Conservation (phyloP, 306 rosid species). For the Lathyrus aphaca region DNA sequence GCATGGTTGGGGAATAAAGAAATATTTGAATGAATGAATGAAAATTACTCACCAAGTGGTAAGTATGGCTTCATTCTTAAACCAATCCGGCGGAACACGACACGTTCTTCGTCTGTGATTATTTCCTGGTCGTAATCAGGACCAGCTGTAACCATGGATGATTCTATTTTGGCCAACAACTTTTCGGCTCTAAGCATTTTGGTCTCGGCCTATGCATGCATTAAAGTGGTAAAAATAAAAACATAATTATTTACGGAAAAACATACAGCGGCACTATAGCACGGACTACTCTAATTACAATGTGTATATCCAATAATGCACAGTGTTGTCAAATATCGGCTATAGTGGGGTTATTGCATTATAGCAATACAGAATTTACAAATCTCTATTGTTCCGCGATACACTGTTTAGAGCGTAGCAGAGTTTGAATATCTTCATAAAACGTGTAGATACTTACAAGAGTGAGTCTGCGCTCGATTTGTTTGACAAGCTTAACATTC, state of each 20-base stretch:
- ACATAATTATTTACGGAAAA: slow-evolving; percentile 22
- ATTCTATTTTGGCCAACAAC: slow-evolving; percentile 80
- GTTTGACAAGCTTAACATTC: slow-evolving; percentile 67
- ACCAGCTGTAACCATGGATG: slow-evolving; percentile 85
- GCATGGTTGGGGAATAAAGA: slow-evolving; percentile 10
- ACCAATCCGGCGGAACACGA: slow-evolving; percentile 91
- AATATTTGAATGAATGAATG: slow-evolving; percentile 26
- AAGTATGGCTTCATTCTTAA: slow-evolving; percentile 93
- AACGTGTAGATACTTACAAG: slow-evolving; percentile 63
- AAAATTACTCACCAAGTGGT: slow-evolving; percentile 80
- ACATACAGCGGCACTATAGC: too few relatives aligned
- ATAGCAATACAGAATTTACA: neutral
- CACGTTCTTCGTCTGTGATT: slow-evolving; percentile 95
- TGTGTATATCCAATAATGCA: neutral
- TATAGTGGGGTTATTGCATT: neutral
- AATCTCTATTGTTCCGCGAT: neutral
- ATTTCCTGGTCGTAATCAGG: slow-evolving; percentile 99
- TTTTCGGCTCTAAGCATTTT: slow-evolving; percentile 92
- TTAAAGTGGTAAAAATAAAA: slow-evolving; percentile 31
- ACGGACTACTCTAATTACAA: neutral
- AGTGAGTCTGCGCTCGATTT: slow-evolving; percentile 72
- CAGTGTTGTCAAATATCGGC: neutral
- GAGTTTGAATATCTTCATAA: slow-evolving; percentile 7
- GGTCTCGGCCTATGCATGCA: slow-evolving; percentile 75
- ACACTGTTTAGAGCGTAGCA: neutral